A percentile compares a stretch with the other conserved stretches of the same genome.
Evolutionary conservation across 257 asterid genomes (phyloP).

Genomic region (Solanum clarkiae): DNA sequence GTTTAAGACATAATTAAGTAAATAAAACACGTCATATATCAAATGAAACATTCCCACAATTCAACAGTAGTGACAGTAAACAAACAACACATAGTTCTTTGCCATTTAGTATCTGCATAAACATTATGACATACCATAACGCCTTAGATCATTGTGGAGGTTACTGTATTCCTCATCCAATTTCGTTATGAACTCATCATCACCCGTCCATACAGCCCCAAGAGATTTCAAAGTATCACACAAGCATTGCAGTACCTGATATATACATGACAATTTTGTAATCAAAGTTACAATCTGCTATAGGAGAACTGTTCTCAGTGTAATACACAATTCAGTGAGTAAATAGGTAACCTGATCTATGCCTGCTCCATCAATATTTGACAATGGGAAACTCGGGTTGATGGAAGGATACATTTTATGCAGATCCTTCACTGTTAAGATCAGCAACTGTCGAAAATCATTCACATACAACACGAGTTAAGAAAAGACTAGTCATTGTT

Average conservation of each 20-base stretch:
- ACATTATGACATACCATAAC: conserved; percentile 9
- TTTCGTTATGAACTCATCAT: conserved; percentile 48
- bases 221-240: conserved; percentile 54
- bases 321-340: not conserved
- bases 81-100: not conserved
- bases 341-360: conserved; percentile 38
- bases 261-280: not conserved
- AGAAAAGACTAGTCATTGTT: not conserved
- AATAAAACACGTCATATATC: not conserved
- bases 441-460: conserved; percentile 36
- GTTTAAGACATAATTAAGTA: not conserved
- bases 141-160: conserved; percentile 30
- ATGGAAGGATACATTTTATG: conserved; percentile 28
- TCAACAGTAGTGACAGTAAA: not conserved
- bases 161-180: conserved; percentile 28
- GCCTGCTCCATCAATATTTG: conserved; percentile 37
- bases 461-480: not conserved
- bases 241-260: conserved; percentile 46
- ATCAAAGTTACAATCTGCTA: not conserved
- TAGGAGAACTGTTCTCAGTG: not conserved
- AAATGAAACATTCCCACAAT: not conserved
- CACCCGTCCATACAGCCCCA: conserved; percentile 59
- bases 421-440: conserved; percentile 57
- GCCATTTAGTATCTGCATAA: not conserved
- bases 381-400: conserved; percentile 7